Evolutionary conservation across 164 flowering plant species (phyloP).

Genomic region (Berberis vulgaris): DNA sequence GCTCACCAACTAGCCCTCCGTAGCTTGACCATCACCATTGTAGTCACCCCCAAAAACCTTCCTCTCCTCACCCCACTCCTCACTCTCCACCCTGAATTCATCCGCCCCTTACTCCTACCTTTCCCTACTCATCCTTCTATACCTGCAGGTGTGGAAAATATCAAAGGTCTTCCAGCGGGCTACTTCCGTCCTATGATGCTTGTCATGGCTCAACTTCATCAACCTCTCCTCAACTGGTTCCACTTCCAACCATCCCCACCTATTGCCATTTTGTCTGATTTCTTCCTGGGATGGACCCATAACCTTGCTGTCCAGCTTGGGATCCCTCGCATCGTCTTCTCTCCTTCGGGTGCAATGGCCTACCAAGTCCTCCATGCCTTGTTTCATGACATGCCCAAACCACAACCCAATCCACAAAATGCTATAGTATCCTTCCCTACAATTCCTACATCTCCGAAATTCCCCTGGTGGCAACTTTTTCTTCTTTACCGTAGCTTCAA

Average conservation of each 20-base stretch:
- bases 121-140: constrained; percentile 44
- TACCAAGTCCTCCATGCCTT: constrained; percentile 7
- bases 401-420: neutral
- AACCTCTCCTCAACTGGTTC: constrained; percentile 35
- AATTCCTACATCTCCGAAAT: constrained; percentile 18
- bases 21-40: constrained; percentile 30
- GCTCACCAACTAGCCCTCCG: constrained; percentile 36
- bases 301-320: constrained; percentile 18
- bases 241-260: constrained; percentile 24
- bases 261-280: constrained; percentile 41
- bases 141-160: constrained; percentile 44
- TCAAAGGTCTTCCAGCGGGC: no score
- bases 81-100: constrained; percentile 24
- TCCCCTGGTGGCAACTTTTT: constrained; percentile 13
- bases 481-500: constrained; percentile 1
- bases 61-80: constrained; percentile 38
- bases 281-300: constrained; percentile 34
- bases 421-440: neutral
- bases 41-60: constrained; percentile 61
- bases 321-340: constrained; percentile 23
- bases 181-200: constrained; percentile 20
- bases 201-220: constrained; percentile 23
- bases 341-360: constrained; percentile 18
- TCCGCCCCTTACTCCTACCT: constrained; percentile 35
- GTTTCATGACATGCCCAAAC: constrained; percentile 1